Evolutionary conservation across 805 yeast species (phyloP), one percentile per base, ranked within the genome.

Genomic region (Candida orba): DNA sequence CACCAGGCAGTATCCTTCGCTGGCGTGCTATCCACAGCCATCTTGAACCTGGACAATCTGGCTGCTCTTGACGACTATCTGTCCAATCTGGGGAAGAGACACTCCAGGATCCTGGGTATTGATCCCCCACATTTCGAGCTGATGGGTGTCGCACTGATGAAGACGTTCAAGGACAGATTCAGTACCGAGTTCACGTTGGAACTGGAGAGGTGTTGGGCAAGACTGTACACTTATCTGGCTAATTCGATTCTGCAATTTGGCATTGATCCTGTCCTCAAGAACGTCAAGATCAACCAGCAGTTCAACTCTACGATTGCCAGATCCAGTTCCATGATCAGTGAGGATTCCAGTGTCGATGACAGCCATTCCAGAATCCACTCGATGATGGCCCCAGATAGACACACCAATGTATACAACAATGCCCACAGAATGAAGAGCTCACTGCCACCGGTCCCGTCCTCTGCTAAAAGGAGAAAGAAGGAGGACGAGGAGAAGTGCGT

Each of bases 1-100:
- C 89, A 84, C 57, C 95, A 87, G 63, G 88, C 93, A 1, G 75
- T 78, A 14, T 75, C 90, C 8, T 81, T 86, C 66, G 88, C 91
- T 0, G 89, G 90, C 6, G 86, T 86, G 17, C 60, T 87, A 52
- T 75, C 84, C 25, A 71, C 78, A 36, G 84, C 90, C 3, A 76
- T 86, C 46, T 63, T 73, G 25, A 78, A 78, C 51, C 65, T 86
- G 41, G 89, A 83, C 42, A 71, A 79, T 50, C 66, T 85, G 41
- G 56, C 71, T 3, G 60, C 63, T 7, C 63, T 85, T 52, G 81
- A 82, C 53, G 81, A 72, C 23, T 80, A 79, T 44, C 63, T 87
- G 40, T 66, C 66, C 36, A 73, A 75, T 38, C 63, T 86, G 51
- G 95, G 90, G 2, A 84, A 83, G 57, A 67, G 86, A 41, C 95